Conservation (phyloP, 352 stramenopile species). For the Sclerospora graminicola region DNA sequence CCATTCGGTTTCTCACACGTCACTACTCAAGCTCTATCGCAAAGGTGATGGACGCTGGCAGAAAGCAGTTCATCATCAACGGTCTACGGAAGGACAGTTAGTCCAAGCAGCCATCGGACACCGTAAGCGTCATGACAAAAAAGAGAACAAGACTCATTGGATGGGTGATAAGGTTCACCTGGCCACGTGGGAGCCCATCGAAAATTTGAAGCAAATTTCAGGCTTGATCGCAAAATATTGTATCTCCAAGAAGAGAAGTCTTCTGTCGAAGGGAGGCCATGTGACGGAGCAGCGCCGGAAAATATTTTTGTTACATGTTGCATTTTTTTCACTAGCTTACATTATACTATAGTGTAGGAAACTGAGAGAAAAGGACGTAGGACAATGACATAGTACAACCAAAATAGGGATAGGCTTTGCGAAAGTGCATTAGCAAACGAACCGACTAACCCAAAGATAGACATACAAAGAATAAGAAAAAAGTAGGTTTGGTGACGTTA, state of each 20-base stretch:
- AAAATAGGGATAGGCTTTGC: too few species aligned
- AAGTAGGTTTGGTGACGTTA: too few species aligned
- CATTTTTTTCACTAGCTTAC: too few species aligned
- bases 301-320: too few species aligned
- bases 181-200: not conserved
- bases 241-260: not conserved
- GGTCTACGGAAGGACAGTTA: constrained; percentile 2
- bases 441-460: too few species aligned
- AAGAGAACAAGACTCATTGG: constrained; percentile 2
- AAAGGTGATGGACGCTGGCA: not conserved
- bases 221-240: constrained; percentile 1
- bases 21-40: constrained; percentile 2
- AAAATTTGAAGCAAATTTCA: constrained; percentile 2
- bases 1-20: constrained; percentile 6
- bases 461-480: too few species aligned
- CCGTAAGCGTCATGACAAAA: not conserved
- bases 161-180: not conserved
- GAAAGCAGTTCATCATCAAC: not conserved
- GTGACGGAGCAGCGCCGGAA: too few species aligned
- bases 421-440: too few species aligned
- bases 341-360: too few species aligned
- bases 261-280: too few species aligned
- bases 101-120: constrained; percentile 5
- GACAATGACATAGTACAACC: too few species aligned
- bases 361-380: too few species aligned